Percentiles rank a stretch among this genome's conserved stretches.
phyloP scores from a whole-genome alignment of 2,329 filamentous ascomycete species.

The Aspergillus novofumigatus region DNA sequence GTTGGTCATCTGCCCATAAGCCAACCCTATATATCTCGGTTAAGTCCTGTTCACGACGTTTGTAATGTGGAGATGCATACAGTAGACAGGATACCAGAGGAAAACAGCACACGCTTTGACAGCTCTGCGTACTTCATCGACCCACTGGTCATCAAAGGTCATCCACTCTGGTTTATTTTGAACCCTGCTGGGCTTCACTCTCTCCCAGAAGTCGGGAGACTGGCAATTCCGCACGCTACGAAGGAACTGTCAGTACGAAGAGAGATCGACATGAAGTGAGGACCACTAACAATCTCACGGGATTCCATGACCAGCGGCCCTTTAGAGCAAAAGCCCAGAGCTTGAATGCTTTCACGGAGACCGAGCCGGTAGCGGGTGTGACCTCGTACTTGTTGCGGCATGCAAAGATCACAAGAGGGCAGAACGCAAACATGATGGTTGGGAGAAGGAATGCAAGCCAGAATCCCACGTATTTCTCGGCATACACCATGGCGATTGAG shows the following conservation, averaged over 20 bases:
- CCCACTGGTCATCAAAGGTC: conserved; percentile 77
- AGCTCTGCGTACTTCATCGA: conserved; percentile 69
- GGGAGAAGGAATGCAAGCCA: conserved; percentile 59
- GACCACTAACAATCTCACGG: conserved; percentile 36
- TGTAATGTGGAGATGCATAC: conserved; percentile 18
- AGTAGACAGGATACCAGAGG: conserved; percentile 50
- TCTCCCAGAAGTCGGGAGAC: conserved; percentile 18
- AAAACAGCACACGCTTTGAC: conserved; percentile 66
- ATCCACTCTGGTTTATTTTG: conserved; percentile 42
- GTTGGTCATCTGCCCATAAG: conserved; percentile 52
- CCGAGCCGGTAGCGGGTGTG: conserved; percentile 67
- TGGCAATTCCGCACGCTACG: conserved; percentile 17
- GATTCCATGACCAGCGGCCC: conserved; percentile 60
- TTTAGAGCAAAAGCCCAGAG: conserved; percentile 60
- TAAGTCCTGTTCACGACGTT: conserved; percentile 16
- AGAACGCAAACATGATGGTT: conserved; percentile 59
- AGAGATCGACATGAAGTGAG: background rate
- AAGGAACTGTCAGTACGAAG: conserved; percentile 1
- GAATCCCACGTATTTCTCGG: conserved; percentile 72
- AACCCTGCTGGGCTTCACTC: conserved; percentile 19
- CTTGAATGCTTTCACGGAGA: conserved; percentile 62
- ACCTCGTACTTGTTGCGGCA: conserved; percentile 61
- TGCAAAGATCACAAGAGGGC: conserved; percentile 58
- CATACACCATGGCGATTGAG: conserved; percentile 65
- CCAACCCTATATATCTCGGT: conserved; percentile 32